phyloP scores from a whole-genome alignment of 2,329 filamentous ascomycete genomes.

The Tolypocladium sp. region DNA sequence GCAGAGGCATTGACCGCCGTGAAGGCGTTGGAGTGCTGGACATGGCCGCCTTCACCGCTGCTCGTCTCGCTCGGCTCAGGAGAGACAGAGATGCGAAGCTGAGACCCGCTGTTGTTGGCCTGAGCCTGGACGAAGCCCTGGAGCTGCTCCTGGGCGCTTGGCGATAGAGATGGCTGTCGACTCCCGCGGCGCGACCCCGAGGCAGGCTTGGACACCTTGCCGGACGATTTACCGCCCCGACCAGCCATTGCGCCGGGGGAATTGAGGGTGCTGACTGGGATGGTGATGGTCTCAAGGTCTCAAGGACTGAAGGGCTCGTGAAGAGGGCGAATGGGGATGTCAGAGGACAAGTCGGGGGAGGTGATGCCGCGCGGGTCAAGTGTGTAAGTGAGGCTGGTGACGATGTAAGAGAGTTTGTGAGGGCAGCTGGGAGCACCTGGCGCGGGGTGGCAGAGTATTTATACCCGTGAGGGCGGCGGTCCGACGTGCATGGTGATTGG shows the following conservation, averaged over 20 bases:
- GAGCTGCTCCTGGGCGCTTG: background rate
- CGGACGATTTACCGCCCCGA: background rate
- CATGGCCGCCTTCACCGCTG: background rate
- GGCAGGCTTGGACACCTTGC: background rate
- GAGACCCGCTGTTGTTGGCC: background rate
- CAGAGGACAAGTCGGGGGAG: background rate
- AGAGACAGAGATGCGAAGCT: background rate
- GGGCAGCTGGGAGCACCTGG: conserved; percentile 13
- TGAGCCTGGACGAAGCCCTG: background rate
- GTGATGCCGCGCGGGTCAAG: background rate
- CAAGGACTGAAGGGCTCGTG: background rate
- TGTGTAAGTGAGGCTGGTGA: background rate
- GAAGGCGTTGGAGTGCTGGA: background rate
- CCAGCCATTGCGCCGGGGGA: background rate
- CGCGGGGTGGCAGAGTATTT: background rate
- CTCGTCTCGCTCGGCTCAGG: background rate
- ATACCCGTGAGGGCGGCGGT: background rate
- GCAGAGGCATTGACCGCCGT: background rate
- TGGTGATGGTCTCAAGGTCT: background rate
- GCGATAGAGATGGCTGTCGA: background rate
- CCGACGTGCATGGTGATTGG: background rate
- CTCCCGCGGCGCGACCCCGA: background rate
- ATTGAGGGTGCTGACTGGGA: background rate
- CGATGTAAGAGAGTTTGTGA: background rate
- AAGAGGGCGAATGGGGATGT: background rate